These are phyloP conservation scores for Fusarium praegraminearum DNA, from an alignment of 2,329 filamentous ascomycete species.

Conservation along the genomic window DNA sequence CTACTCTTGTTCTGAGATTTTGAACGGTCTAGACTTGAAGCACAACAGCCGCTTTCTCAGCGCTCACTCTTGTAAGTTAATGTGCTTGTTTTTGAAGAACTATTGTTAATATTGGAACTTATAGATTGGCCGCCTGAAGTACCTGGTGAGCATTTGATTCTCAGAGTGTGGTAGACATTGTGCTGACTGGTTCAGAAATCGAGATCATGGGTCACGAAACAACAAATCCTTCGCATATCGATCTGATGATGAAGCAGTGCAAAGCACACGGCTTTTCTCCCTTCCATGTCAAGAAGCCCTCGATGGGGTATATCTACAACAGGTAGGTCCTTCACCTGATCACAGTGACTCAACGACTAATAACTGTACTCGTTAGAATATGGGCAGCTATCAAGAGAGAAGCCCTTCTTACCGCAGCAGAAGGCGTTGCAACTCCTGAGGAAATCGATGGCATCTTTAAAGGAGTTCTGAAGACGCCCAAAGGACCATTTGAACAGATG, in stretches of 20 bases:
- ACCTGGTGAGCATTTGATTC: constrained; percentile 27
- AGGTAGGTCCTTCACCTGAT: constrained; percentile 21
- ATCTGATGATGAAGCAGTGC: constrained; percentile 44
- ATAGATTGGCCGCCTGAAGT: constrained; percentile 52
- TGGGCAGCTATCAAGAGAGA: constrained; percentile 52
- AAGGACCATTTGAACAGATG: constrained; percentile 51
- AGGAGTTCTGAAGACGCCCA: constrained; percentile 48
- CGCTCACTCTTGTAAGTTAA: constrained; percentile 57
- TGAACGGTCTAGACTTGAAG: constrained; percentile 52
- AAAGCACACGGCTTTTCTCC: constrained; percentile 49
- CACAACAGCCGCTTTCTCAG: constrained; percentile 55
- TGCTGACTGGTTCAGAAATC: constrained; percentile 32
- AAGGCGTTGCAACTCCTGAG: constrained; percentile 48
- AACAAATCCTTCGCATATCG: constrained; percentile 40
- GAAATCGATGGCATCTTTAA: constrained; percentile 51
- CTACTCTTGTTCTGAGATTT: constrained; percentile 58
- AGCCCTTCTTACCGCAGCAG: constrained; percentile 49
- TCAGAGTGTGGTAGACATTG: accelerated
- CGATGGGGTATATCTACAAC: constrained; percentile 52
- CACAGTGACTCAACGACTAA: background rate
- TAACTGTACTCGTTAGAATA: constrained; percentile 36
- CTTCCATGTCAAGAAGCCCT: constrained; percentile 48
- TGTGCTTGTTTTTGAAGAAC: accelerated
- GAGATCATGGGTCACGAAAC: constrained; percentile 51
- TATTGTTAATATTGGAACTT: background rate